Percentiles rank a stretch among this genome's conserved stretches.
phyloP scores from a whole-genome alignment of 164 flowering plant genomes.

The Vitis cinerea region DNA sequence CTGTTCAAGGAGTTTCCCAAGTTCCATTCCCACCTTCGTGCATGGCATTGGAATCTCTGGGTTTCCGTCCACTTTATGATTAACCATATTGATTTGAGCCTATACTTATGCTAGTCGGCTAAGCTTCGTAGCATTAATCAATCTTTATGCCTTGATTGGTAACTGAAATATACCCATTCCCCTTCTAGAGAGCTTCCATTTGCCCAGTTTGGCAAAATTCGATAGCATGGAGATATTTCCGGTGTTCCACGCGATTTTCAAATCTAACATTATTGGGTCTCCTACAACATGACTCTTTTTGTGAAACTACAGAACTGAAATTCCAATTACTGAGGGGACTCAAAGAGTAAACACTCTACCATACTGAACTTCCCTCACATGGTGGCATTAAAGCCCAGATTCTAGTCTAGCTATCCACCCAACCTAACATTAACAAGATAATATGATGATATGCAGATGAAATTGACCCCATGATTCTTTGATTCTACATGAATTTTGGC shows the following conservation, averaged over 20 bases:
- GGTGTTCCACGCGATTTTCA: background rate
- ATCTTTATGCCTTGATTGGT: background rate
- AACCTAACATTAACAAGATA: background rate
- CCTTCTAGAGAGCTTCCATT: background rate
- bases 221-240: background rate
- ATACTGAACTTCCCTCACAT: background rate
- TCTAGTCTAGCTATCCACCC: background rate
- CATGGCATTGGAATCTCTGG: too few relatives aligned
- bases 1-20: too few relatives aligned
- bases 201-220: background rate
- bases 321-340: conserved; percentile 20
- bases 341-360: conserved; percentile 16
- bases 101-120: background rate
- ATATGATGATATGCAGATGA: background rate
- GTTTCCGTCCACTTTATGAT: too few relatives aligned
- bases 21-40: too few relatives aligned
- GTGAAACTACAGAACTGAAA: background rate
- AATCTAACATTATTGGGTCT: background rate
- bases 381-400: conserved; percentile 2
- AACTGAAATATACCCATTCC: background rate
- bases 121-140: background rate
- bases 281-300: background rate
- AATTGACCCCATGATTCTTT: too few relatives aligned
- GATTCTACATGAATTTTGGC: too few relatives aligned
- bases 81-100: background rate